These are phyloP conservation scores for Pseudozyma sp. DNA, from an alignment of 1,284 basidiomycete species.

Conservation along the genomic window DNA sequence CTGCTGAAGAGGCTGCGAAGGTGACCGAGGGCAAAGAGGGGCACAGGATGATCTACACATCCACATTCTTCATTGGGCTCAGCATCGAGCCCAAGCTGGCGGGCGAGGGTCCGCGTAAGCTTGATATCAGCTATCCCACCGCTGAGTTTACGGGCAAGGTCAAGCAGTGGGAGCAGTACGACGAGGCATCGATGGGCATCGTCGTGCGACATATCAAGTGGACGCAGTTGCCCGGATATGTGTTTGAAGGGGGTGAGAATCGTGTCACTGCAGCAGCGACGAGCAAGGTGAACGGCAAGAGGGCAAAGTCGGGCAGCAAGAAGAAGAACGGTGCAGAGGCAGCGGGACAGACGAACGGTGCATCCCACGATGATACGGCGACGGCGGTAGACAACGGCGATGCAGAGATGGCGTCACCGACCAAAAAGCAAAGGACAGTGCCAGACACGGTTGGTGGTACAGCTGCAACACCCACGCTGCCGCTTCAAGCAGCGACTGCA, in stretches of 20 bases:
- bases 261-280: conserved; percentile 72
- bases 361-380: conserved; percentile 4
- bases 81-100: conserved; percentile 86
- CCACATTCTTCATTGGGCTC: conserved; percentile 96
- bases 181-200: conserved; percentile 92
- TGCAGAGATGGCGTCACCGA: conserved; percentile 40
- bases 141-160: conserved; percentile 95
- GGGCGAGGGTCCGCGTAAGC: conserved; percentile 73
- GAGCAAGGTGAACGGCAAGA: conserved; percentile 79
- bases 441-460: conserved; percentile 1
- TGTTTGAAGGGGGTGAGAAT: conserved; percentile 76
- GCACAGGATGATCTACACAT: conserved; percentile 84
- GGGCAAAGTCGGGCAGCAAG: conserved; percentile 81
- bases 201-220: conserved; percentile 92
- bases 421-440: conserved; percentile 46
- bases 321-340: conserved; percentile 28
- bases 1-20: conserved; percentile 54
- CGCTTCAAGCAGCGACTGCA: conserved; percentile 46
- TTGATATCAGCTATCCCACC: conserved; percentile 97
- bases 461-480: conserved; percentile 33
- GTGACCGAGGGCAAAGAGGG: conserved; percentile 66
- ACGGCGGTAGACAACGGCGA: conserved; percentile 32
- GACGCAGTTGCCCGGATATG: conserved; percentile 84
- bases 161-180: conserved; percentile 95
- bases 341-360: conserved; percentile 18